Evolutionary conservation across 1,139 yeast species (phyloP).

Genomic region (Nakaseomyces glabratus): DNA sequence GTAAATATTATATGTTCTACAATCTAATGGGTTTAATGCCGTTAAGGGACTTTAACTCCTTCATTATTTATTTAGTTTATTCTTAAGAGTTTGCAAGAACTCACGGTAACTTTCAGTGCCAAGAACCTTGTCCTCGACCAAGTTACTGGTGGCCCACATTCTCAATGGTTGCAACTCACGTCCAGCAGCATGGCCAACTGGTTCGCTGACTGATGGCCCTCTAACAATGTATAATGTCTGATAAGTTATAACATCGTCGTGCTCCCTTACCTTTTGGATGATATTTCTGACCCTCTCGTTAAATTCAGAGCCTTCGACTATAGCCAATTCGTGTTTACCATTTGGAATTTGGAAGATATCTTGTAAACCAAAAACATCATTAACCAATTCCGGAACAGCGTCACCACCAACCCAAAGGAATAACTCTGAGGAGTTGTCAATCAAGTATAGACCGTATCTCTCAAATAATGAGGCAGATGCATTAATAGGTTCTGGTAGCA

Average conservation of each 20-base stretch:
- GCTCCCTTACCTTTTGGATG: conserved; percentile 71
- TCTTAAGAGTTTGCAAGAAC: conserved; percentile 43
- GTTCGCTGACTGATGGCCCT: conserved; percentile 76
- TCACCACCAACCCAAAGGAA: conserved; percentile 95
- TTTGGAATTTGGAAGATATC: conserved; percentile 61
- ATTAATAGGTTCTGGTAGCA: conserved; percentile 81
- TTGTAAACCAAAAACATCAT: conserved; percentile 80
- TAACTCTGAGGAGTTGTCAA: conserved; percentile 82
- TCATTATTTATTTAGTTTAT: conserved; percentile 26
- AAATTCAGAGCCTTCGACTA: conserved; percentile 67
- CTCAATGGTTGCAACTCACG: conserved; percentile 78
- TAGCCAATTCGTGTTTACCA: conserved; percentile 86
- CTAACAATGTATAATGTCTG: conserved; percentile 80
- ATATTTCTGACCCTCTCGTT: conserved; percentile 78
- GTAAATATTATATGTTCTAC: too few species aligned
- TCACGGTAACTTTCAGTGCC: conserved; percentile 76
- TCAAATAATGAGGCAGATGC: conserved; percentile 71
- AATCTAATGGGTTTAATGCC: too few species aligned
- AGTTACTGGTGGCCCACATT: conserved; percentile 84
- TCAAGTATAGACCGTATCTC: conserved; percentile 81
- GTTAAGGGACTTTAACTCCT: too few species aligned
- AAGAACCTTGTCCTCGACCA: conserved; percentile 85
- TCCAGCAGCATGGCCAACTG: conserved; percentile 50
- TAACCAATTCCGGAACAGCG: conserved; percentile 80
- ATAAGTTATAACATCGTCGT: conserved; percentile 66